Evolutionary conservation across 176 grass and related monocot species (phyloP).

Genomic region (Triticum timopheevii): DNA sequence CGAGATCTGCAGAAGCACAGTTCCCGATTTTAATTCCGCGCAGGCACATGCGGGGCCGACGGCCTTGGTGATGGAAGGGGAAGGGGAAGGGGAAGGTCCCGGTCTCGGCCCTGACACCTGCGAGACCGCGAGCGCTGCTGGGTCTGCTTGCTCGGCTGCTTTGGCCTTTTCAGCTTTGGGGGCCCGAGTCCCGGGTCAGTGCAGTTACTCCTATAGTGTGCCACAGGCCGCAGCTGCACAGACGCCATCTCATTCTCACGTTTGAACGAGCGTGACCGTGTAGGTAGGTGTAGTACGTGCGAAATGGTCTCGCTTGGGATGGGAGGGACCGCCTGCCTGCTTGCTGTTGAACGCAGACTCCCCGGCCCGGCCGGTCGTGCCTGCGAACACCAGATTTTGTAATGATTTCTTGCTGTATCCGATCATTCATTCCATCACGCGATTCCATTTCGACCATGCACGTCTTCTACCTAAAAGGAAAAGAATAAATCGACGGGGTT

Average conservation of each 20-base stretch:
- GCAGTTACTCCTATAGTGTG: background rate
- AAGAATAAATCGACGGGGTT: background rate
- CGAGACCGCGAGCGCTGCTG: background rate
- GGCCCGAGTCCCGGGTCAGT: background rate
- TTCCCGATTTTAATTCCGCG: constrained; percentile 14
- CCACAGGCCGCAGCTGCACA: background rate
- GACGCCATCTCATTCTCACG: background rate
- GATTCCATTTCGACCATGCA: too few relatives aligned
- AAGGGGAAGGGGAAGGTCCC: background rate
- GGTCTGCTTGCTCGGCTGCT: background rate
- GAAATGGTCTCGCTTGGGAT: background rate
- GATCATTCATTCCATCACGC: background rate
- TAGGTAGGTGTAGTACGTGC: background rate
- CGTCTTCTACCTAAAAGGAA: too few relatives aligned
- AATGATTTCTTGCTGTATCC: background rate
- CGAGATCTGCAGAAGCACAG: constrained; percentile 33
- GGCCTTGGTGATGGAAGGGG: too few relatives aligned
- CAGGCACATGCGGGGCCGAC: constrained; percentile 19
- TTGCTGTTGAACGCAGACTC: background rate
- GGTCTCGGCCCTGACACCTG: constrained; percentile 7
- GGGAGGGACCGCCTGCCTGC: background rate
- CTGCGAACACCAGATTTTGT: background rate
- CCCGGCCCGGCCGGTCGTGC: too few relatives aligned
- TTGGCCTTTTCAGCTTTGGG: background rate
- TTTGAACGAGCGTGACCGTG: background rate